phyloP scores from a whole-genome alignment of 2,329 filamentous ascomycete genomes.

The Ceratocystis harringtonii region DNA sequence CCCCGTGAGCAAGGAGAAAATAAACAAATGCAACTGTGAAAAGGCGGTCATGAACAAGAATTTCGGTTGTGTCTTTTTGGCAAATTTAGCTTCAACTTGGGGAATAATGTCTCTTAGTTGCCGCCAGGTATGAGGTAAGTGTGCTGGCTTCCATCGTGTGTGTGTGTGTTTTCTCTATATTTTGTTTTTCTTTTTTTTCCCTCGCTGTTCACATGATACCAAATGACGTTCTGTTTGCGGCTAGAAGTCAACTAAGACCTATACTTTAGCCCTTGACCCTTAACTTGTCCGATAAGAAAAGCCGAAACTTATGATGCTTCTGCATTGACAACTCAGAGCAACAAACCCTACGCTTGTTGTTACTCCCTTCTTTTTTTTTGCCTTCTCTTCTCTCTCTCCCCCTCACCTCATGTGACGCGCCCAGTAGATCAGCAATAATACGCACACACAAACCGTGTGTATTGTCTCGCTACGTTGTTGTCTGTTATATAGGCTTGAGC shows the following conservation, averaged over 20 bases:
- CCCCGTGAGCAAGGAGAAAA: constrained; percentile 1
- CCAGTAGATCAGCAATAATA: neutral
- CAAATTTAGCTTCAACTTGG: neutral
- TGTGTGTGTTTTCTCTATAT: neutral
- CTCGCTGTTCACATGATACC: neutral
- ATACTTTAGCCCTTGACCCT: neutral
- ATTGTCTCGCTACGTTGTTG: too few relatives aligned
- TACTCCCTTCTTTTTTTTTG: neutral
- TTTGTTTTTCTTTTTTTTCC: neutral
- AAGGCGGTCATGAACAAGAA: constrained; percentile 2
- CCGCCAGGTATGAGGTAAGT: neutral
- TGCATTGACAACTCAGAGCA: neutral
- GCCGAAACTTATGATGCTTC: neutral
- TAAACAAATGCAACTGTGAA: neutral
- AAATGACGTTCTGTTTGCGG: neutral
- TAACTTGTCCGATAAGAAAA: neutral
- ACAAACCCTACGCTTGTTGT: neutral
- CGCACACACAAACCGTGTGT: too few relatives aligned
- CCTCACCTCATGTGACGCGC: neutral
- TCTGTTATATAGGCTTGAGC: too few relatives aligned
- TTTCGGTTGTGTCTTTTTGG: neutral
- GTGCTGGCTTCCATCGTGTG: neutral
- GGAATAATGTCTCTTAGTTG: too few relatives aligned
- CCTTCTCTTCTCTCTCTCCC: neutral
- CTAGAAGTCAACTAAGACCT: neutral